Percentiles rank a stretch among this genome's conserved stretches.
Conservation (phyloP, 2,329 filamentous ascomycete species). For the Rutstroemia sydowiana region DNA sequence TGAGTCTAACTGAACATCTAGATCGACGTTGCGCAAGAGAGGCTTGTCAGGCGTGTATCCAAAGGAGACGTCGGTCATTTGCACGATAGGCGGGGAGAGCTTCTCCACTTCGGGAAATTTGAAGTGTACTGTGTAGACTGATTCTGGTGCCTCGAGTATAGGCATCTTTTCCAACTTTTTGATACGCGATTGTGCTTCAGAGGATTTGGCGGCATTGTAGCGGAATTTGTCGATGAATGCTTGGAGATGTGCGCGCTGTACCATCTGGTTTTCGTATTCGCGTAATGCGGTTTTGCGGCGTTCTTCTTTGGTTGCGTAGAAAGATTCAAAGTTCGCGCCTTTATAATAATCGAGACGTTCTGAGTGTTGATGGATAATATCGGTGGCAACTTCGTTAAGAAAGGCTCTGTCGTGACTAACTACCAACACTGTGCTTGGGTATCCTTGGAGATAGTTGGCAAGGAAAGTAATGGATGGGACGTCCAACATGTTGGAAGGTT, state of each 20-base stretch:
- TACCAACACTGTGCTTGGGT: slow-evolving; percentile 90
- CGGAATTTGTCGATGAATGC: slow-evolving; percentile 99
- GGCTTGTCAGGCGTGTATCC: slow-evolving; percentile 76
- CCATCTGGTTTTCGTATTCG: slow-evolving; percentile 99
- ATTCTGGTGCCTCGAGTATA: slow-evolving; percentile 79
- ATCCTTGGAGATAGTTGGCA: slow-evolving; percentile 86
- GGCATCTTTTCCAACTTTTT: slow-evolving; percentile 99
- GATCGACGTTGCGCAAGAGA: slow-evolving; percentile 77
- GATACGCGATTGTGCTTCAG: slow-evolving; percentile 95
- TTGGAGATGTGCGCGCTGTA: slow-evolving; percentile 83
- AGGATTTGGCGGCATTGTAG: slow-evolving; percentile 98
- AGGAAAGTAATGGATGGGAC: slow-evolving; percentile 99
- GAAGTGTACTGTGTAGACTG: slow-evolving; percentile 94
- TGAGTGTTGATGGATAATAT: slow-evolving; percentile 98
- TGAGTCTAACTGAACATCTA: slow-evolving; percentile 96
- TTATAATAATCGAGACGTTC: slow-evolving; percentile 98
- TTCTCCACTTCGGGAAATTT: slow-evolving; percentile 97
- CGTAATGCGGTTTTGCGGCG: slow-evolving; percentile 92
- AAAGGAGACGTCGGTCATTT: slow-evolving; percentile 90
- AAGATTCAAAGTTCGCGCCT: slow-evolving; percentile 91
- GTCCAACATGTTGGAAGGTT: slow-evolving; percentile 99
- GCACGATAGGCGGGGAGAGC: slow-evolving; percentile 91
- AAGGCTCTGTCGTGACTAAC: slow-evolving; percentile 99
- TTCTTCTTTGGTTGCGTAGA: slow-evolving; percentile 96
- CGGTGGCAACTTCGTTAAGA: slow-evolving; percentile 97